Percentiles rank a stretch among this genome's conserved stretches.
phyloP scores from a whole-genome alignment of 768 basidiomycete species.

The Fomitopsis pulvina region DNA sequence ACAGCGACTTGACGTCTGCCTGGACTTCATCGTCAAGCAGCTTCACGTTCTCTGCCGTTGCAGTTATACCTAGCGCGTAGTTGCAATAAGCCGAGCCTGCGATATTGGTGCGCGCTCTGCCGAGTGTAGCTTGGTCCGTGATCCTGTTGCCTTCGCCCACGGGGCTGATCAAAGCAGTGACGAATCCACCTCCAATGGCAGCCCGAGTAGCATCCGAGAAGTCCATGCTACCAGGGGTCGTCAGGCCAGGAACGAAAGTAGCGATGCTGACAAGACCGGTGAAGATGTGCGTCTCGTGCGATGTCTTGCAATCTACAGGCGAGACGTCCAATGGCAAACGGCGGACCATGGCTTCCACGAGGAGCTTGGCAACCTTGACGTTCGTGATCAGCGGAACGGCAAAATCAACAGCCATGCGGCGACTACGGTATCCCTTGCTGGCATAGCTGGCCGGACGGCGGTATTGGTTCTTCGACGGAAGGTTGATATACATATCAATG shows the following conservation, averaged over 20 bases:
- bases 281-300: conserved; percentile 84
- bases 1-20: conserved; percentile 79
- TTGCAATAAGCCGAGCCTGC: conserved; percentile 73
- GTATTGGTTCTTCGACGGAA: conserved; percentile 96
- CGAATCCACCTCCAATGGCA: conserved; percentile 86
- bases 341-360: conserved; percentile 88
- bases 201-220: conserved; percentile 69
- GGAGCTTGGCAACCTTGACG: conserved; percentile 96
- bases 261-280: conserved; percentile 89
- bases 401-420: conserved; percentile 98
- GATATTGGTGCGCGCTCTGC: conserved; percentile 61
- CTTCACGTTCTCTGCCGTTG: conserved; percentile 59
- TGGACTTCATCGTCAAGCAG: conserved; percentile 66
- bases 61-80: conserved; percentile 77
- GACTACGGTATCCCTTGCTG: conserved; percentile 93
- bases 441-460: conserved; percentile 95
- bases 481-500: conserved; percentile 99
- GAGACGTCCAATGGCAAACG: conserved; percentile 90
- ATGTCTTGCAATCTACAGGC: conserved; percentile 88
- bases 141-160: conserved; percentile 56
- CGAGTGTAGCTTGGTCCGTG: conserved; percentile 59
- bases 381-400: conserved; percentile 97
- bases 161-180: conserved; percentile 75
- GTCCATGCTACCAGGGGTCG: conserved; percentile 46
- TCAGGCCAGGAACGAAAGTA: conserved; percentile 75